Base-by-base conservation (phyloP, 2,329 filamentous ascomycete species). In the Dactylonectria estremocensis region DNA sequence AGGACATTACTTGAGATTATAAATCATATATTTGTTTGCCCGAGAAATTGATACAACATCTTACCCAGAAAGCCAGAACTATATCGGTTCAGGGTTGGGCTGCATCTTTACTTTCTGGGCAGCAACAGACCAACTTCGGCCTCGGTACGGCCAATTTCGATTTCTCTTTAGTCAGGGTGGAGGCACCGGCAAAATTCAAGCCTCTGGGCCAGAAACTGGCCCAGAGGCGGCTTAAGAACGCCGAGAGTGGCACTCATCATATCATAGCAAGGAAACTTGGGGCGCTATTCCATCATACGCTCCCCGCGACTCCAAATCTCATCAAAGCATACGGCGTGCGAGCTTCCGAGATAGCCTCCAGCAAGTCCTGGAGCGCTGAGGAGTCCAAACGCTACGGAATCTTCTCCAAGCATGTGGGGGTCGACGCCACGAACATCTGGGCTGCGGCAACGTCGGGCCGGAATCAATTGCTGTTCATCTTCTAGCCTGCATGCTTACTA, bases 121-220 rank as follows among this genome's bases (percentile, higher is more conserved):
- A n/a, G n/a, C n/a, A n/a, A n/a, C n/a, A n/a, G n/a, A n/a, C n/a
- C n/a, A n/a, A n/a, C n/a, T n/a, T n/a, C n/a, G n/a, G n/a, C n/a
- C n/a, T n/a, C n/a, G n/a, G n/a, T n/a, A n/a, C n/a, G n/a, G n/a
- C n/a, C 65, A 84, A 85, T 58, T 77, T 84, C 66, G 81, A 85
- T 61, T 85, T 85, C 65, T 73, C 80, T 0, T 62, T 85, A 0
- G 63, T 82, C 49, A 84, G 83, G 66, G 55, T 78, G 4, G 79
- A 83, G 61, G 80, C 82, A 1, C 83, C 83, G 0, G 56, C 50
- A 7, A 81, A 84, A 65, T 83, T n/a, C 33, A 28, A 33, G 11
- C 18, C 5, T 4, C n/a, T 46, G 3, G 43, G n/a, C n/a, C 4
- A 6, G 10, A n/a, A 10, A 9, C 43, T 46, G 7, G n/a, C 43